Evolutionary conservation across 768 basidiomycete species (phyloP).

Genomic region (Boletus sensibilis): DNA sequence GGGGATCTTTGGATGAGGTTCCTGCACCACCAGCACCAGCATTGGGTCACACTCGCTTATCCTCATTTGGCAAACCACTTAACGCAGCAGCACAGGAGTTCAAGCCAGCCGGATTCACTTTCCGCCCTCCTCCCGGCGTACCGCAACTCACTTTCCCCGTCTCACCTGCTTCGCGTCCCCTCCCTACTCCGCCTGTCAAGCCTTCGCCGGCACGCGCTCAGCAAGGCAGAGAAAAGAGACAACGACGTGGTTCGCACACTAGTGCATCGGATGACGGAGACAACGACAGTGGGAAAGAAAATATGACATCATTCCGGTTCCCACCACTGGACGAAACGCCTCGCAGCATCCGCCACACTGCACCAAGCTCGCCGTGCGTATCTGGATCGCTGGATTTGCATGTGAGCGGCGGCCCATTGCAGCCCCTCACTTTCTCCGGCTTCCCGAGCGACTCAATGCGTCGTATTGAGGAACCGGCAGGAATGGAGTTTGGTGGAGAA

Average conservation of each 20-base stretch:
- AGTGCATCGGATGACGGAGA: slow-evolving; percentile 35
- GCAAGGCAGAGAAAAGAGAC: slow-evolving; percentile 83
- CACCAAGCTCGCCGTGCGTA: slow-evolving; percentile 39
- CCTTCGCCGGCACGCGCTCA: slow-evolving; percentile 24
- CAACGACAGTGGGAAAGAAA: slow-evolving; percentile 54
- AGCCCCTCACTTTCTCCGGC: slow-evolving; percentile 66
- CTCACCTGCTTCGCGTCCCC: slow-evolving; percentile 36
- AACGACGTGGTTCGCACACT: slow-evolving; percentile 50
- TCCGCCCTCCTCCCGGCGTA: slow-evolving; percentile 66
- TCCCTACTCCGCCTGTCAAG: slow-evolving; percentile 38
- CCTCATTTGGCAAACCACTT: slow-evolving; percentile 63
- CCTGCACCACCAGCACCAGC: slow-evolving; percentile 39
- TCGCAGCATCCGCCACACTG: slow-evolving; percentile 46
- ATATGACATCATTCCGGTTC: slow-evolving; percentile 77
- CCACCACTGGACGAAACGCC: slow-evolving; percentile 55
- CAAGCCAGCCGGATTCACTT: slow-evolving; percentile 74
- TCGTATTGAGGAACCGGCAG: slow-evolving; percentile 11
- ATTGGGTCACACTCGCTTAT: slow-evolving; percentile 37
- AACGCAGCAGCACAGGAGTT: slow-evolving; percentile 81
- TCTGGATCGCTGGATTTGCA: slow-evolving; percentile 27
- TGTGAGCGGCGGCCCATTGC: slow-evolving; percentile 24
- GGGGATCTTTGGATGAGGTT: slow-evolving; percentile 28
- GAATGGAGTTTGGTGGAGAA: slow-evolving; percentile 10
- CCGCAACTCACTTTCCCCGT: slow-evolving; percentile 50
- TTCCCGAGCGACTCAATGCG: slow-evolving; percentile 44